A percentile compares a stretch with the other conserved stretches of the same genome.
phyloP scores from a whole-genome alignment of 2,329 filamentous ascomycete species.

The Coniochaeta hoffmannii region DNA sequence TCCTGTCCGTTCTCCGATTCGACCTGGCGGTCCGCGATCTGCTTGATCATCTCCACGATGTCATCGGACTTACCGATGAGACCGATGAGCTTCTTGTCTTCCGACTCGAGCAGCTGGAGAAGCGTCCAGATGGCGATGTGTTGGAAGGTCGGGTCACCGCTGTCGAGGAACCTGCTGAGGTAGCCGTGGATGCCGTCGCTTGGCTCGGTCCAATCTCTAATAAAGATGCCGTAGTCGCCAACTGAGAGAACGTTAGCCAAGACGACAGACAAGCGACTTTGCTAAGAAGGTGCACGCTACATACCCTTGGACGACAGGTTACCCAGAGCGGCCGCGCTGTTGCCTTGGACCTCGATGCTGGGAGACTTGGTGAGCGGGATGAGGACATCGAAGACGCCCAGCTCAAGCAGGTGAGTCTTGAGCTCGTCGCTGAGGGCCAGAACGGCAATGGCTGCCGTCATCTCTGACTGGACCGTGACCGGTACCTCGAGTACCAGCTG shows the following conservation, averaged over 20 bases:
- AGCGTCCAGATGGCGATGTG: slow-evolving; percentile 99
- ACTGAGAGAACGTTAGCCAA: slow-evolving; percentile 45
- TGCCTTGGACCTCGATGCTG: slow-evolving; percentile 96
- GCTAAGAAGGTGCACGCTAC: slow-evolving; percentile 11
- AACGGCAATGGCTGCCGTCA: slow-evolving; percentile 98
- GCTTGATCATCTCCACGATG: slow-evolving; percentile 84
- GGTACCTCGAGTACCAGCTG: slow-evolving; percentile 90
- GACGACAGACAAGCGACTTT: no score
- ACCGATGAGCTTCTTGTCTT: slow-evolving; percentile 81
- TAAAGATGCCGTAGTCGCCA: slow-evolving; percentile 92
- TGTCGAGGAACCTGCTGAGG: slow-evolving; percentile 83
- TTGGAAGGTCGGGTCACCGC: slow-evolving; percentile 94
- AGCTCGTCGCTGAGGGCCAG: slow-evolving; percentile 92
- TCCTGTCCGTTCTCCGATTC: slow-evolving; percentile 81
- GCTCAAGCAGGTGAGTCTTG: slow-evolving; percentile 80
- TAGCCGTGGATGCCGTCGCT: slow-evolving; percentile 95
- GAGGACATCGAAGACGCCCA: slow-evolving; percentile 92
- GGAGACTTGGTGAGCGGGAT: slow-evolving; percentile 92
- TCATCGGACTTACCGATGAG: slow-evolving; percentile 86
- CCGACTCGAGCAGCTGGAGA: slow-evolving; percentile 89
- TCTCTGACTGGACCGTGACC: slow-evolving; percentile 92
- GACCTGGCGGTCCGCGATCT: slow-evolving; percentile 81
- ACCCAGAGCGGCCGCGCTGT: slow-evolving; percentile 90
- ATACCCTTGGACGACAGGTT: slow-evolving; percentile 95
- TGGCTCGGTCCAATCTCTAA: slow-evolving; percentile 87